Percentiles rank a stretch among this genome's conserved stretches.
These are phyloP conservation scores for Hyaloscypha bicolor DNA, from an alignment of 495 filamentous ascomycete species.

Conservation along the genomic window DNA sequence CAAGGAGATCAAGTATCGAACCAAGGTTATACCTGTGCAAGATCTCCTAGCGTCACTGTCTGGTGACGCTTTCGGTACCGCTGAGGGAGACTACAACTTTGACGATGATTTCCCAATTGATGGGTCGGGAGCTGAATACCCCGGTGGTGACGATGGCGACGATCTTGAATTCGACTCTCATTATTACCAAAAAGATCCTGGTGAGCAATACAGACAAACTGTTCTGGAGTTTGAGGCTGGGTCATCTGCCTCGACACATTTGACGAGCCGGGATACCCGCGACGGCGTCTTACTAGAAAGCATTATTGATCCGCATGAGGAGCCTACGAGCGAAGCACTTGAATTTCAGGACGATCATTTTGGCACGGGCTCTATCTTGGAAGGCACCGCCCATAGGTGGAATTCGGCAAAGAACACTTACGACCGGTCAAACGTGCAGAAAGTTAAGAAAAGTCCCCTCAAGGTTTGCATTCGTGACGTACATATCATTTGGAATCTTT, in stretches of 20 bases:
- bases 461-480: constrained; percentile 79
- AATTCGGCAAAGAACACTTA: constrained; percentile 75
- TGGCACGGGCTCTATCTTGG: constrained; percentile 57
- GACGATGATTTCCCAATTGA: constrained; percentile 53
- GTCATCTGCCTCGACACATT: constrained; percentile 35
- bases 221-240: constrained; percentile 50
- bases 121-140: constrained; percentile 13
- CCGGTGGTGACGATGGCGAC: constrained; percentile 12
- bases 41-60: constrained; percentile 90
- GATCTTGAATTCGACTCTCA: constrained; percentile 33
- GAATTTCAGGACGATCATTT: constrained; percentile 84
- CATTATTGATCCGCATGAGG: constrained; percentile 59
- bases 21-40: constrained; percentile 79
- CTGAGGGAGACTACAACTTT: constrained; percentile 58
- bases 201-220: constrained; percentile 33
- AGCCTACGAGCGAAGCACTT: constrained; percentile 46
- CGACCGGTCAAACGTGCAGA: constrained; percentile 61
- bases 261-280: constrained; percentile 45
- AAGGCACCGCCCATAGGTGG: constrained; percentile 76
- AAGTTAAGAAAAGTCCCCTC: constrained; percentile 70
- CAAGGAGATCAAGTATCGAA: constrained; percentile 81
- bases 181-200: constrained; percentile 28
- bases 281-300: constrained; percentile 65
- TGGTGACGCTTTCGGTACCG: constrained; percentile 72
- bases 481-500: constrained; percentile 96